Percentiles rank a stretch among this genome's conserved stretches.
These are phyloP conservation scores for Coniferiporia weirii DNA, from an alignment of 1,284 basidiomycete genomes.

Conservation along the genomic window DNA sequence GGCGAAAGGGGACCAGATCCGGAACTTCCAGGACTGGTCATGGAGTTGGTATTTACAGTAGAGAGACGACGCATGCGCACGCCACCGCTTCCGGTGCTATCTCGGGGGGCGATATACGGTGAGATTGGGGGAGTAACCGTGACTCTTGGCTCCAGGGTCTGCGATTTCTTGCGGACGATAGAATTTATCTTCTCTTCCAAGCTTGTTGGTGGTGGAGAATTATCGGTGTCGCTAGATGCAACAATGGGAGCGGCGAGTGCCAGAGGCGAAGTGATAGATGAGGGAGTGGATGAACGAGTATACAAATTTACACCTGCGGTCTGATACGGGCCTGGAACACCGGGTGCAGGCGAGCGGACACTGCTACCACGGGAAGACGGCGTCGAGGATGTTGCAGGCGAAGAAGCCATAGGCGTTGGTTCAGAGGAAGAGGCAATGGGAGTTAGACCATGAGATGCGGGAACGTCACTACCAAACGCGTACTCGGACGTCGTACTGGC, in stretches of 20 bases:
- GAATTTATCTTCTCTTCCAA: slow-evolving; percentile 26
- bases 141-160: slow-evolving; percentile 62
- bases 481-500: slow-evolving; percentile 63
- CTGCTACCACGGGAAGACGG: slow-evolving; percentile 25
- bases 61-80: slow-evolving; percentile 66
- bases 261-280: slow-evolving; percentile 77
- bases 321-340: slow-evolving; percentile 31
- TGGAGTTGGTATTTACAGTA: slow-evolving; percentile 54
- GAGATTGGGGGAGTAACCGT: slow-evolving; percentile 71
- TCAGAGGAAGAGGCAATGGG: slow-evolving; percentile 53
- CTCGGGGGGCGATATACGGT: slow-evolving; percentile 58
- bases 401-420: slow-evolving; percentile 65
- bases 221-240: slow-evolving; percentile 58
- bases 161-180: slow-evolving; percentile 56
- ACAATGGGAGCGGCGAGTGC: slow-evolving; percentile 77
- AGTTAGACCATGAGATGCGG: slow-evolving; percentile 51
- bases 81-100: slow-evolving; percentile 39
- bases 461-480: slow-evolving; percentile 44
- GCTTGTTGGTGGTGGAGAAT: slow-evolving; percentile 31
- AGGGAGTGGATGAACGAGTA: slow-evolving; percentile 78
- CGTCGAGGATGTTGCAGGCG: slow-evolving; percentile 43
- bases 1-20: slow-evolving; percentile 72
- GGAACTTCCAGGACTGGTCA: slow-evolving; percentile 45
- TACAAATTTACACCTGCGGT: slow-evolving; percentile 48
- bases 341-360: slow-evolving; percentile 27